Base-by-base conservation (phyloP, 2,329 filamentous ascomycete genomes). In the Anisogramma anomala region DNA sequence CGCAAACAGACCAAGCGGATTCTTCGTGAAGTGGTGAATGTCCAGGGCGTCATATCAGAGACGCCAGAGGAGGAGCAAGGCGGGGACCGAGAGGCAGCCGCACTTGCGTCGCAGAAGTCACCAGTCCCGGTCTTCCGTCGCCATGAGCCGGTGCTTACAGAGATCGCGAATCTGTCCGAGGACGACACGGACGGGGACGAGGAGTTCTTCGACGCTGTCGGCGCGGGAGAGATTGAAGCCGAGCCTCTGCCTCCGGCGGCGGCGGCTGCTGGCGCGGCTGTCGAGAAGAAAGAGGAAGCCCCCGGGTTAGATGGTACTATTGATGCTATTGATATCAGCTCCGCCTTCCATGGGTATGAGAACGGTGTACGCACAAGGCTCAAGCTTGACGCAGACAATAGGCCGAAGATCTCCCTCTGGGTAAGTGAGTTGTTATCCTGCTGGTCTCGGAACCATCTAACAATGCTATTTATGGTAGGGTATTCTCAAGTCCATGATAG, bases 401-500 rank as follows among this genome's bases (percentile, higher is more conserved):
- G 91, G 53, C 91, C 91, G 0, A 95, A 89, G 67, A 85, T 96
- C 47, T 91, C 84, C 22, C 77, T 98, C 32, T 98, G 91, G 91
- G 88, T 94, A 74, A 64, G 82, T 65, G 48, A 30, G 8, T 34
- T 15, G 27, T 10, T 45, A 6, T 38, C n/a, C 11, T 4, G 22
- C 33, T 18, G 26, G 23, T 4, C 15, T 18, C 17, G 15, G 8
- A 15, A 31, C 27, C 34, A 14, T 7, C 22, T 42, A 38, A 52
- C 64, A 48, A 61, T 40, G 32, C 13, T 46, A 15, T 42, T 10
- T 27, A 34, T 20, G 22, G 3, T 49, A 95, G 88, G 82, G 83
- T 50, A 95, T 98, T 52, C 67, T 98, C 49, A 98, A 96, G 66
- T 96, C 89, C 17, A 96, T 98, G 91, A 94, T 98, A 62, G 91